These are phyloP conservation scores for Harringtonia lauricola DNA, from an alignment of 2,329 filamentous ascomycete species.

Conservation along the genomic window DNA sequence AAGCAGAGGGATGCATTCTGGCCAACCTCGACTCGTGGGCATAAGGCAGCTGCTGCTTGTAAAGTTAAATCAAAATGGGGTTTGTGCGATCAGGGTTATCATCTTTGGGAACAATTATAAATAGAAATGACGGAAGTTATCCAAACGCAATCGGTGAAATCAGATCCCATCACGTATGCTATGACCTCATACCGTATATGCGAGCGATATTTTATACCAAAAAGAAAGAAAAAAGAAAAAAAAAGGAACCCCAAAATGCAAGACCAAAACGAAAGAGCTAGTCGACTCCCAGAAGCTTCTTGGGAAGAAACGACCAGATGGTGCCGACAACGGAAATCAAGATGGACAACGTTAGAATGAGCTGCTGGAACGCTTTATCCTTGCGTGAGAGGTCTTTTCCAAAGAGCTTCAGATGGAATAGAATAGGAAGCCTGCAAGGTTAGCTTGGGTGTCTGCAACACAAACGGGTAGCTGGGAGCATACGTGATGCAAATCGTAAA, in stretches of 20 bases:
- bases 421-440: constrained; percentile 52
- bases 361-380: constrained; percentile 58
- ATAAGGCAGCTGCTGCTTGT: not conserved
- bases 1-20: constrained; percentile 49
- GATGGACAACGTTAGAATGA: constrained; percentile 57
- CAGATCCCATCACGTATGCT: no score
- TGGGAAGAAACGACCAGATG: constrained; percentile 79
- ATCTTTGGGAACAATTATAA: no score
- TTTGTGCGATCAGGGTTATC: not conserved
- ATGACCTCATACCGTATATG: no score
- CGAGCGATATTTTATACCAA: not conserved
- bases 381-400: constrained; percentile 51
- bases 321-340: constrained; percentile 68
- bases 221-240: not conserved
- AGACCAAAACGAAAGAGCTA: not conserved
- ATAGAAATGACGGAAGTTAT: no score
- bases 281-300: constrained; percentile 54
- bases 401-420: constrained; percentile 88
- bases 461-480: constrained; percentile 11
- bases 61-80: not conserved
- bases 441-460: constrained; percentile 1
- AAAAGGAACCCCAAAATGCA: not conserved
- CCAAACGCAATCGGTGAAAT: no score
- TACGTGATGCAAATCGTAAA: constrained; percentile 86
- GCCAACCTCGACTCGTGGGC: constrained; percentile 40